A percentile compares a stretch with the other conserved stretches of the same genome.
Evolutionary conservation across 176 grass and related monocot genomes (phyloP).

Genomic region (Dactylis glomerata): DNA sequence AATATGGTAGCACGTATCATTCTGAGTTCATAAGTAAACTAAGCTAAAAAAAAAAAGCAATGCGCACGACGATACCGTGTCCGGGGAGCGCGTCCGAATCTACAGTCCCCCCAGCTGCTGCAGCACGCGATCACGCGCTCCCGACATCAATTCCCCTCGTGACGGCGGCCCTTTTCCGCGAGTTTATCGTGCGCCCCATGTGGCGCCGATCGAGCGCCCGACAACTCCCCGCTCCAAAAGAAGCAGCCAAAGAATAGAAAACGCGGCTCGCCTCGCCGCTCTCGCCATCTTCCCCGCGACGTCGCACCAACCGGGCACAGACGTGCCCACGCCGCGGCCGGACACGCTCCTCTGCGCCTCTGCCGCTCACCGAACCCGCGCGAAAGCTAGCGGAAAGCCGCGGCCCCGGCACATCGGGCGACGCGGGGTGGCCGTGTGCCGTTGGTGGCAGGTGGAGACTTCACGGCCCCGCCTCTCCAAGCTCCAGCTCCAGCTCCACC

Average conservation of each 20-base stretch:
- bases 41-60: neutral
- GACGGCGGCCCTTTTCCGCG: neutral
- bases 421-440: conserved; percentile 8
- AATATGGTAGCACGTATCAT: too few relatives aligned
- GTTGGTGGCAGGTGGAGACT: conserved; percentile 47
- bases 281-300: neutral
- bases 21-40: neutral
- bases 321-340: neutral
- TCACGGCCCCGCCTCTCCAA: conserved; percentile 13
- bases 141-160: neutral
- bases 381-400: conserved; percentile 27
- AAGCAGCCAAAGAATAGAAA: neutral
- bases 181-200: conserved; percentile 1
- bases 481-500: conserved; percentile 4
- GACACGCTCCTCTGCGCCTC: neutral
- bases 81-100: neutral
- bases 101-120: neutral
- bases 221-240: neutral
- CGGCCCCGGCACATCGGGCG: neutral
- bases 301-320: conserved; percentile 23
- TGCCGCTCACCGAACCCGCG: neutral
- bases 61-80: neutral
- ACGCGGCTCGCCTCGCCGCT: neutral
- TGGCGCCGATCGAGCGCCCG: neutral
- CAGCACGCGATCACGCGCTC: neutral